Evolutionary conservation across 2,329 filamentous ascomycete species (phyloP), one percentile per base, ranked within the genome.

Genomic region (Colletotrichum eremochloae): DNA sequence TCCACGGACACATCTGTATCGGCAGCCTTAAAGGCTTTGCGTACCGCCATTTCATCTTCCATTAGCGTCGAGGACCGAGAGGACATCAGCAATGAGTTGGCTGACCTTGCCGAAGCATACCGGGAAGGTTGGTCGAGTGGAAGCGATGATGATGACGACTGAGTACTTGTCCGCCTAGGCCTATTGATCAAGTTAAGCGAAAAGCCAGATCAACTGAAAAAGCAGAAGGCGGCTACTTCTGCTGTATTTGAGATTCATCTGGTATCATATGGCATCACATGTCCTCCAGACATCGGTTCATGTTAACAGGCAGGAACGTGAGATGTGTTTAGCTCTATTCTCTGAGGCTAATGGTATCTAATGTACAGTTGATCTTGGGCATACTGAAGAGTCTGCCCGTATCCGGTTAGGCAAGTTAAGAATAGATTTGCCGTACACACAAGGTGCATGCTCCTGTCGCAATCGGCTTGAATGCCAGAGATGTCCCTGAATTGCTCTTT

Each of bases 81-180:
- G 82, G 86, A 86, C 2, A 85, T 98, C n/a, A 89, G 90, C 57
- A 96, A 97, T 78, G 91, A 93, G 15, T 85, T 99, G 50, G 91
- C 93, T 33, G 92, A 93, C 72, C 91, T 98, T 77, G 92, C 93
- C 1, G 95, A 97, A 78, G 93, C 93, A 72, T 98, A 98, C 80
- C 91, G 94, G 76, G 94, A 96, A 73, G 94, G 94, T 1, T 97
- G 94, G 93, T 91, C 90, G 15, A 94, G 92, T 77, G 94, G 91
- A 33, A 92, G 90, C 70, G 93, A 94, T 76, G 87, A 90, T 11
- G 91, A 94, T 70, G 92, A 94, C 63, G 85, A 88, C 40, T 60
- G 80, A 64, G 29, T 20, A 3, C 2, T 24, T 55, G 24, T 33
- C 20, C 4, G 24, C 18, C 33, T 14, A 29, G 40, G 31, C 20